A percentile compares a stretch with the other conserved stretches of the same genome.
These are phyloP conservation scores for Dinochytrium kinnereticum DNA, from an alignment of 371 early-diverging fungal genomes.

Conservation along the genomic window DNA sequence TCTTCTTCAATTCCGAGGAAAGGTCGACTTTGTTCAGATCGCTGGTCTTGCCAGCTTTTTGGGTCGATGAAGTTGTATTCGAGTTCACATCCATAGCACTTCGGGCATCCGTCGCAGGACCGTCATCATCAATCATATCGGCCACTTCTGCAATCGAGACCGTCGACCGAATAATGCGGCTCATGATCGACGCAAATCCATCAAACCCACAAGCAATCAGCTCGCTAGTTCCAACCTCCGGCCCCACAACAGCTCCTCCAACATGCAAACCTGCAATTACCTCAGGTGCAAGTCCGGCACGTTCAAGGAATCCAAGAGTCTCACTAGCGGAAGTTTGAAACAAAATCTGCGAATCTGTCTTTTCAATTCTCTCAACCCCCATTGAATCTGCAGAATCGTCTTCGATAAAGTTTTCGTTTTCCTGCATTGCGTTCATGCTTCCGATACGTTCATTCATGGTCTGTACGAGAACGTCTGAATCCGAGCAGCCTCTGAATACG, in stretches of 20 bases:
- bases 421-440: not conserved
- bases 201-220: constrained; percentile 48
- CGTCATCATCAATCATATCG: constrained; percentile 38
- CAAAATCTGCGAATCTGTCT: not conserved
- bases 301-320: not conserved
- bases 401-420: constrained; percentile 14
- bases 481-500: constrained; percentile 44
- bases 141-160: constrained; percentile 27
- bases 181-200: constrained; percentile 44
- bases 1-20: not conserved
- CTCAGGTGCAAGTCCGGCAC: not conserved
- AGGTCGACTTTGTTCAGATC: not conserved
- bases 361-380: not conserved
- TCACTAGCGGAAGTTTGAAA: not conserved
- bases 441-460: not conserved
- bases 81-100: not conserved
- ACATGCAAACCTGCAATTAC: constrained; percentile 30
- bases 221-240: constrained; percentile 46
- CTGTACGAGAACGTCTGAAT: constrained; percentile 44
- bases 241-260: constrained; percentile 47
- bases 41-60: constrained; percentile 3
- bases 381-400: not conserved
- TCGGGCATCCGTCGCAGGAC: not conserved
- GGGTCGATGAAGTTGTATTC: not conserved
- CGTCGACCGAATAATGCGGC: constrained; percentile 23